Evolutionary conservation across 345 rosid species (phyloP), one percentile per base, ranked within the genome.

Genomic region (Lepidium didymum): DNA sequence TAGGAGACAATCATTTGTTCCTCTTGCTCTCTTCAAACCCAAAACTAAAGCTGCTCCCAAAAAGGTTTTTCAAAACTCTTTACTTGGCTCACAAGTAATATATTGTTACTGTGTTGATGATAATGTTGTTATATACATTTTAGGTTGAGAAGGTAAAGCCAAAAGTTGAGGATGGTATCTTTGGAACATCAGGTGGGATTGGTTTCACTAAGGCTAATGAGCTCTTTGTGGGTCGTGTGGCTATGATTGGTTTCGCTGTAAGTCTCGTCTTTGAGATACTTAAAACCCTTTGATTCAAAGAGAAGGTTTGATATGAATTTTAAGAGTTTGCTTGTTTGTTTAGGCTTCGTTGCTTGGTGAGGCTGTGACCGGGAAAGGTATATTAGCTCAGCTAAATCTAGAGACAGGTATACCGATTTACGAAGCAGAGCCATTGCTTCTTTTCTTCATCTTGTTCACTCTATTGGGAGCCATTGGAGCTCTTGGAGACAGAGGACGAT

Each of bases 191-290:
- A 0, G 98, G 98, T 18, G 98, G 98, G 37, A 87, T 93, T 37
- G 98, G 98, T 75, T 93, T 93, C 74, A 93, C 98, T 0, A 93
- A 93, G 84, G 82, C 80, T 62, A 93, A 93, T 51, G 98, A 93
- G 73, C 94, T 93, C 73, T 93, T 93, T 41, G 98, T 93, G 2
- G 97, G 98, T n/a, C 97, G 98, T 56, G 98, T 93, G 10, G 98
- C 98, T 70, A 93, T 93, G 98, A 46, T 93, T 74, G 98, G 98
- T 47, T 93, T 93, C 67, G 98, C 98, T 33, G 98, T 92, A 73
- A 87, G 93, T 69, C 40, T 13, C 18, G 34, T 67, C 33, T 66
- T 6, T 47, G 7, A 42, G 3, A 41, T 7, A 8, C 4, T 9
- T 27, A 54, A 7, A 29, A 14, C 43, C 8, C 58, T 43, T 23